Evolutionary conservation across 768 basidiomycete genomes (phyloP), one percentile per base, ranked within the genome.

Genomic region (Krasilnikovozyma curviuscula): DNA sequence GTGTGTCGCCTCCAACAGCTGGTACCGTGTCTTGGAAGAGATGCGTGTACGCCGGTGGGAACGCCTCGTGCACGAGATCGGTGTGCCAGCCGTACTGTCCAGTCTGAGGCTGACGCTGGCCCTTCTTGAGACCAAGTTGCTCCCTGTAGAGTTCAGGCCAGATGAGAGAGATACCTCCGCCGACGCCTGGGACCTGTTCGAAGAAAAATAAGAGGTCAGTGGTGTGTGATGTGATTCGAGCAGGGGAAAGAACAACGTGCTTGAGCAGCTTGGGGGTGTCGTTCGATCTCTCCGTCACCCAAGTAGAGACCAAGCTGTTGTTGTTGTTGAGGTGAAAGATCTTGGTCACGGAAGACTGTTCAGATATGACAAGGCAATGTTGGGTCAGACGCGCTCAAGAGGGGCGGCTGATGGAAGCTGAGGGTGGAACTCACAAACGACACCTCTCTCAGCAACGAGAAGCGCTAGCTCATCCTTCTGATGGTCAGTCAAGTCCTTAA

Each of bases 321-420:
- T 43, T 65, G 63, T 33, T 59, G 53, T 30, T 62, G 61, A 27
- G 61, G 60, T 18, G 59, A 61, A 35, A 65, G 46, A 44, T 62
- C 58, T 45, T 65, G 63, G 56, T 65, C 61, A 33, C 63, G 61
- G 61, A 65, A 60, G 56, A 64, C 56, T 57, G 24, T 13, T 24
- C n/a, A 14, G 19, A 41, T n/a, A n/a, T n/a, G n/a, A n/a, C n/a
- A n/a, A n/a, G n/a, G n/a, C n/a, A n/a, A n/a, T n/a, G n/a, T n/a
- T n/a, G n/a, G n/a, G n/a, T n/a, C n/a, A n/a, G n/a, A n/a, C n/a
- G n/a, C n/a, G n/a, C n/a, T n/a, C n/a, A n/a, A n/a, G n/a, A n/a
- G n/a, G n/a, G n/a, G n/a, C n/a, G n/a, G n/a, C n/a, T n/a, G n/a
- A n/a, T n/a, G n/a, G n/a, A n/a, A n/a, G n/a, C n/a, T n/a, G n/a